Conservation (phyloP, 2,329 filamentous ascomycete species). For the Ustulina deusta region DNA sequence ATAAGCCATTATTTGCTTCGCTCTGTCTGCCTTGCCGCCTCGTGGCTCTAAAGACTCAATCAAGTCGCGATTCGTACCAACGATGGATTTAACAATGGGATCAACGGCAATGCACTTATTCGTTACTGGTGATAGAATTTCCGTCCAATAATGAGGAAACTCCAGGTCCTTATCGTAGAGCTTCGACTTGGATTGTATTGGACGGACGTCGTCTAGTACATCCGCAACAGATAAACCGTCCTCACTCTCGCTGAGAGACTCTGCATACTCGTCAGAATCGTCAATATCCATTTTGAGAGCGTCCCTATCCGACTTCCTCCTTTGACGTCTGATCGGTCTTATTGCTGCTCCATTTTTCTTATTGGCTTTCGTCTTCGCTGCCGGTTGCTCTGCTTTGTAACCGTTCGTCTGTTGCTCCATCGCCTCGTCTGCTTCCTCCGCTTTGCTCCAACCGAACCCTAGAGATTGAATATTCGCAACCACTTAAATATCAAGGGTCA, state of each 20-base stretch:
- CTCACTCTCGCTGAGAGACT: constrained; percentile 65
- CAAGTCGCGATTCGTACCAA: constrained; percentile 79
- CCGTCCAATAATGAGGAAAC: constrained; percentile 93
- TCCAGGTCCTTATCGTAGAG: constrained; percentile 81
- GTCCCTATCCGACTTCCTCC: constrained; percentile 45
- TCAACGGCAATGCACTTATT: constrained; percentile 85
- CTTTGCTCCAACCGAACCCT: constrained; percentile 91
- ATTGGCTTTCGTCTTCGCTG: constrained; percentile 55
- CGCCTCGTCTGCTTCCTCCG: constrained; percentile 77
- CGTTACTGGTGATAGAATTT: constrained; percentile 85
- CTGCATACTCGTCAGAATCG: constrained; percentile 62
- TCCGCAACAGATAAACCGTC: constrained; percentile 72
- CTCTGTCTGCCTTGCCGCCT: constrained; percentile 83
- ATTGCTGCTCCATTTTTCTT: constrained; percentile 40
- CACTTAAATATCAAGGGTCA: constrained; percentile 55
- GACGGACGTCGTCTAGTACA: constrained; percentile 59
- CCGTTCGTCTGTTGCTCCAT: constrained; percentile 50
- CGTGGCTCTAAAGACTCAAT: constrained; percentile 83
- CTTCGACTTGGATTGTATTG: constrained; percentile 56
- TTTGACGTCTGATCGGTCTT: constrained; percentile 44
- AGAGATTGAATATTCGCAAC: constrained; percentile 86
- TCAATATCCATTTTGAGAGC: constrained; percentile 49
- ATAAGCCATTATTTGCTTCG: constrained; percentile 91
- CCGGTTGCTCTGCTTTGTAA: constrained; percentile 31
- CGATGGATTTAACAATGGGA: constrained; percentile 73